Conservation (phyloP, 179 eudicot genomes). For the Silene vulgaris region DNA sequence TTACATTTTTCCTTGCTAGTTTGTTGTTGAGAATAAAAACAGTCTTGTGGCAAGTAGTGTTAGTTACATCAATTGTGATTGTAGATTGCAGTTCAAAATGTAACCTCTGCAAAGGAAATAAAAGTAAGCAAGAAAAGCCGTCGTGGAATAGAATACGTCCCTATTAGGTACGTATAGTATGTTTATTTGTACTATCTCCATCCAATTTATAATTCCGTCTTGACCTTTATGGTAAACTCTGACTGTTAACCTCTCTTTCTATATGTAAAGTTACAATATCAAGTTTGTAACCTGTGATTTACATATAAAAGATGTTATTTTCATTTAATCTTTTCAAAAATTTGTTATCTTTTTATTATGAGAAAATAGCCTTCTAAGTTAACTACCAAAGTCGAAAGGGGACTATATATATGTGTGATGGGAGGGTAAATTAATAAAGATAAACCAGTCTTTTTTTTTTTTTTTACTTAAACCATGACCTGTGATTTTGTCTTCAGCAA, state of each 20-base stretch:
- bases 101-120: constrained; percentile 71
- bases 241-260: too few relatives aligned
- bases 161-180: constrained; percentile 46
- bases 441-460: not conserved
- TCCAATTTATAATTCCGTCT: too few relatives aligned
- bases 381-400: not conserved
- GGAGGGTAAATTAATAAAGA: not conserved
- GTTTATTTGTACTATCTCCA: not conserved
- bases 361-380: not conserved
- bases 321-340: not conserved
- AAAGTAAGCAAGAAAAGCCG: constrained; percentile 73
- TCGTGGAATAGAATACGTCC: constrained; percentile 53
- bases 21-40: not conserved
- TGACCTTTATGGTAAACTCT: too few relatives aligned
- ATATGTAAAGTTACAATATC: too few relatives aligned
- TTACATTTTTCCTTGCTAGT: not conserved
- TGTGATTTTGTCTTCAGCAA: constrained; percentile 43
- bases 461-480: constrained; percentile 4
- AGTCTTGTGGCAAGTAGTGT: not conserved
- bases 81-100: constrained; percentile 84
- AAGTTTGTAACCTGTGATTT: not conserved
- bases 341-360: not conserved
- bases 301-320: not conserved
- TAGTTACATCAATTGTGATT: constrained; percentile 16
- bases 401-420: not conserved